phyloP scores from a whole-genome alignment of 1,139 yeast species.

The Blastobotrys aristatus region DNA sequence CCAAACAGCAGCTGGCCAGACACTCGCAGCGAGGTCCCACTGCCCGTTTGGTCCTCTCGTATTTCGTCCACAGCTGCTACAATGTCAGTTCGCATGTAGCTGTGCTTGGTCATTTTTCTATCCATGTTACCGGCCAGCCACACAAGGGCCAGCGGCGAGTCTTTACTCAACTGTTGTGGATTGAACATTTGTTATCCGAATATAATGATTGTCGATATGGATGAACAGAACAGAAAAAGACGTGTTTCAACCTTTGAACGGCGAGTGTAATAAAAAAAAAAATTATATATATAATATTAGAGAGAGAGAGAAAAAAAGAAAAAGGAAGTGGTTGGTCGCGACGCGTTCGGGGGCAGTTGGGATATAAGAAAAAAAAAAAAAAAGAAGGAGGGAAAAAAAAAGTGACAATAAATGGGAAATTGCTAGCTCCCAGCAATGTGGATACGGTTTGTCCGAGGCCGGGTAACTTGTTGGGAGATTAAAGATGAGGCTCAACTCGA shows the following conservation, averaged over 20 bases:
- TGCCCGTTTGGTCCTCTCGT: conserved; percentile 39
- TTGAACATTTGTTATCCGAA: conserved; percentile 14
- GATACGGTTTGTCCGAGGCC: no score
- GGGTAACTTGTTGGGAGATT: no score
- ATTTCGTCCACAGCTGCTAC: conserved; percentile 59
- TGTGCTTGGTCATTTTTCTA: conserved; percentile 70
- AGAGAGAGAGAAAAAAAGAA: not conserved
- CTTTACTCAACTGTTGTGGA: conserved; percentile 39
- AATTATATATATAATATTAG: not conserved
- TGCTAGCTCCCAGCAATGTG: not conserved
- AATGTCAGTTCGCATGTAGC: conserved; percentile 68
- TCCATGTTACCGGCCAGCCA: conserved; percentile 94
- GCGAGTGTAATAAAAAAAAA: not conserved
- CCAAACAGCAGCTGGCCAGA: conserved; percentile 89
- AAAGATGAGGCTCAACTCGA: no score
- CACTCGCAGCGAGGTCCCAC: conserved; percentile 59
- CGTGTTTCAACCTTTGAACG: not conserved
- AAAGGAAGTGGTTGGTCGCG: not conserved
- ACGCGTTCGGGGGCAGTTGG: not conserved
- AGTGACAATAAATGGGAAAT: not conserved
- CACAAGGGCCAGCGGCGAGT: conserved; percentile 83
- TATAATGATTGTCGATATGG: not conserved
- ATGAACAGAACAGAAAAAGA: no score
- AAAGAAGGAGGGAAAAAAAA: not conserved
- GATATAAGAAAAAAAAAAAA: not conserved